Base-by-base conservation (phyloP, 1,139 yeast genomes). In the Ogataea hybrid region DNA sequence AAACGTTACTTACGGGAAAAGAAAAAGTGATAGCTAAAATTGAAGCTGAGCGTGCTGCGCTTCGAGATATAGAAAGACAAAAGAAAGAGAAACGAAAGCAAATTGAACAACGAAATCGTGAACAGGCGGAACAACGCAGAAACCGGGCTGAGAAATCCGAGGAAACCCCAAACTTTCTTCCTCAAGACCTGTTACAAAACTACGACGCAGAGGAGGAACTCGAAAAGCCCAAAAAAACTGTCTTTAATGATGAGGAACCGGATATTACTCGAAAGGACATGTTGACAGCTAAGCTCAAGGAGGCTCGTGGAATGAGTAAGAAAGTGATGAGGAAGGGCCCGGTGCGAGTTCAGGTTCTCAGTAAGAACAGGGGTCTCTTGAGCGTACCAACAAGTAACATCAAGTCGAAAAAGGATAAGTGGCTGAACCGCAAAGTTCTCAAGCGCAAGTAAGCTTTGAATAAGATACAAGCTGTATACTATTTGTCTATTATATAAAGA, bases 361-460 rank as follows among this genome's bases (percentile, higher is more conserved):
- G 62, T 36, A 59, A 57, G 42, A 68, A 62, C 42, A 44, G 35
- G 14, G 49, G 43, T 31, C 29, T 40, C 12, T 16, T 43, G 14
- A 35, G 36, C 22, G 58, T 53, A 12, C 84, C 83, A 8, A 65
- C 65, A 33, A 71, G 73, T 32, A 78, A 73, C 45, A 56, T 61
- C 17, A 59, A 64, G 32, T 65, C 73, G 10, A 64, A 71, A 23
- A 77, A 70, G 56, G 75, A 74, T 41, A 74, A 75, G 53, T 81
- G 87, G 87, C 63, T 81, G 50, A 73, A 71, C 51, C 72, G 88
- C 58, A 78, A 72, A 52, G 65, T 79, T 16, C 60, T 80, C 42
- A 56, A 52, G 34, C 52, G 60, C 32, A 43, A 27, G 25, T 25
- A n/a, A 35, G 8, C 16, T 7, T 20, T 20, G 21, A 5, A 20